These are phyloP conservation scores for Brachypodium distachyon DNA, from an alignment of 202 grass and related monocot genomes.

Conservation along the genomic window DNA sequence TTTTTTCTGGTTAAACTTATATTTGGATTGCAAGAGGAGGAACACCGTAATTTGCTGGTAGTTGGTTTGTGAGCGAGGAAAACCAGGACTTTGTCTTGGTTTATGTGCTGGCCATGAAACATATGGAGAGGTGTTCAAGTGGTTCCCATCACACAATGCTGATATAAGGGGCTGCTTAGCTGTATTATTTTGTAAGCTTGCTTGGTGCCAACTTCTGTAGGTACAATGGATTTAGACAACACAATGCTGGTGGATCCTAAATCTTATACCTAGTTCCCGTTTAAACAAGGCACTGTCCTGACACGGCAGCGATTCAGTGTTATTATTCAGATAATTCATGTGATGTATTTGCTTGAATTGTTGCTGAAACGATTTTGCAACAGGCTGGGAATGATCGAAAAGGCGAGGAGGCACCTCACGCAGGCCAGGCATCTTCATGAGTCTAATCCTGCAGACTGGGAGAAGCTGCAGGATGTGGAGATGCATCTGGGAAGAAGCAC, in stretches of 20 bases:
- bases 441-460: constrained; percentile 45
- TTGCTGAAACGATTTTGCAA: constrained; percentile 20
- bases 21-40: neutral
- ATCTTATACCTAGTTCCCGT: constrained; percentile 14
- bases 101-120: constrained; percentile 3
- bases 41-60: neutral
- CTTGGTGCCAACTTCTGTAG: constrained; percentile 13
- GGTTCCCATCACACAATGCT: constrained; percentile 23
- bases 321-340: neutral
- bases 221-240: constrained; percentile 33
- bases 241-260: constrained; percentile 14
- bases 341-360: neutral
- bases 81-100: constrained; percentile 22
- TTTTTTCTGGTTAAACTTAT: neutral
- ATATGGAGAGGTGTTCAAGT: constrained; percentile 34
- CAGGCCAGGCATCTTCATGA: constrained; percentile 51
- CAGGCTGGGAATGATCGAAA: constrained; percentile 74
- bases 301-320: neutral
- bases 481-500: constrained; percentile 61
- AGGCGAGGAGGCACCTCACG: constrained; percentile 56
- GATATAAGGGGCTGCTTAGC: constrained; percentile 41
- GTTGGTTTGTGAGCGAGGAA: constrained; percentile 1
- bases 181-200: constrained; percentile 44
- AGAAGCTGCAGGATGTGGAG: constrained; percentile 74
- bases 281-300: neutral